Evolutionary conservation across 2,329 filamentous ascomycete genomes (phyloP).

Genomic region (Nannizziopsis barbatae): DNA sequence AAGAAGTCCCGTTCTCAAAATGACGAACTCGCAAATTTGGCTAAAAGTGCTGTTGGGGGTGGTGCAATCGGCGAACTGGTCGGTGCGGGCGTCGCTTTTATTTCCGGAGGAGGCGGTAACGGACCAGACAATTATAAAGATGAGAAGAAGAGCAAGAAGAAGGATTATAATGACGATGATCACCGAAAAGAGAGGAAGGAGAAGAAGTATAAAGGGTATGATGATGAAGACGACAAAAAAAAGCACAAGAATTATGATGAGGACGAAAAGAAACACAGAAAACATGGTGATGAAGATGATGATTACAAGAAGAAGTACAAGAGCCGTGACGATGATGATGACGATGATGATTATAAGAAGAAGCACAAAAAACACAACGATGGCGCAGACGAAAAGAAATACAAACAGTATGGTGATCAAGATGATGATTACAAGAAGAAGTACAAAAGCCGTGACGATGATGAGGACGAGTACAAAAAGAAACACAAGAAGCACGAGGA

Average conservation of each 20-base stretch:
- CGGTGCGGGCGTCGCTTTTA: constrained; percentile 44
- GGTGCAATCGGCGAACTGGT: constrained; percentile 60
- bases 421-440: constrained; percentile 9
- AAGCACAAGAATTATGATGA: constrained; percentile 3
- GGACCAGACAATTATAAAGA: constrained; percentile 10
- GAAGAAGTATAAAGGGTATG: constrained; percentile 8
- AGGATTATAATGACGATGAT: background rate
- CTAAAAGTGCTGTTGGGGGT: constrained; percentile 51
- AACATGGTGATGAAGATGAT: background rate
- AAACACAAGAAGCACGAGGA: constrained; percentile 6
- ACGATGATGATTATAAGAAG: constrained; percentile 15
- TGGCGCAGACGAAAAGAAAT: too few relatives aligned
- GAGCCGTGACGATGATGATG: constrained; percentile 3
- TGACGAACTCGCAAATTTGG: constrained; percentile 40
- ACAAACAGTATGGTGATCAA: constrained; percentile 1
- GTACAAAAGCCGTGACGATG: background rate
- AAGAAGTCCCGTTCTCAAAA: constrained; percentile 15
- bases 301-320: constrained; percentile 11
- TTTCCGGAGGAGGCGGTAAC: constrained; percentile 50
- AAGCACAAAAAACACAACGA: constrained; percentile 5
- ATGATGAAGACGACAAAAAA: background rate
- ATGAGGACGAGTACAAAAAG: constrained; percentile 15
- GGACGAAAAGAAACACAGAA: background rate
- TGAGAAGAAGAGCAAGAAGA: constrained; percentile 12
- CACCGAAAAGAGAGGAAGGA: background rate